Evolutionary conservation across 1,284 basidiomycete species (phyloP).

Genomic region (Sanghuangporus weigelae): DNA sequence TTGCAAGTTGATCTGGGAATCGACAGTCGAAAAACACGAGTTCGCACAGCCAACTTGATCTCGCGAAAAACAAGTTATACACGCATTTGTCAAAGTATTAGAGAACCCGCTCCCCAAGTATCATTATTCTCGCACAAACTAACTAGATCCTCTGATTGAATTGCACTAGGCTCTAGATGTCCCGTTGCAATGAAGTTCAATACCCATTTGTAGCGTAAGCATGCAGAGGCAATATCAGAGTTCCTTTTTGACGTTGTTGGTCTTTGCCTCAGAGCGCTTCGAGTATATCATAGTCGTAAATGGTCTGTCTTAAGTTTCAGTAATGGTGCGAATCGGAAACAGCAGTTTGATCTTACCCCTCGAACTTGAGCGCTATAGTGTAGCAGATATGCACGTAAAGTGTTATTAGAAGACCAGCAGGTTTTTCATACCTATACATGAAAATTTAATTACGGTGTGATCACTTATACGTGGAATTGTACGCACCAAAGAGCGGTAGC

Average conservation of each 20-base stretch:
- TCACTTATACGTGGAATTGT: background rate
- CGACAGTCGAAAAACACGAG: constrained; percentile 36
- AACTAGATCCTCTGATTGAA: constrained; percentile 8
- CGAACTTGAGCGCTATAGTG: constrained; percentile 75
- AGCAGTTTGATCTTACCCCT: constrained; percentile 58
- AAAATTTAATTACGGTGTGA: constrained; percentile 2
- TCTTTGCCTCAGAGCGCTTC: constrained; percentile 38
- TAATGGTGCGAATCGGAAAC: constrained; percentile 9
- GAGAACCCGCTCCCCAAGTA: background rate
- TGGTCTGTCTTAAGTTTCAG: constrained; percentile 39
- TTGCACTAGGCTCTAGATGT: background rate
- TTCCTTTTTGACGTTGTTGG: constrained; percentile 30
- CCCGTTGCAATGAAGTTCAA: background rate
- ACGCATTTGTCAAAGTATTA: background rate
- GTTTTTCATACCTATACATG: constrained; percentile 66
- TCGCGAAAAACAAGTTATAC: background rate
- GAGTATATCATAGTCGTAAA: constrained; percentile 83
- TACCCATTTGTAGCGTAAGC: background rate
- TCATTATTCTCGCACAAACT: constrained; percentile 13
- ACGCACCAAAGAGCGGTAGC: constrained; percentile 79
- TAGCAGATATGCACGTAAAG: constrained; percentile 81
- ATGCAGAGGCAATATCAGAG: constrained; percentile 19
- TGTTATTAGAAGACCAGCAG: constrained; percentile 73
- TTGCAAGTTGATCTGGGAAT: constrained; percentile 72
- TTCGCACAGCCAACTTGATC: constrained; percentile 17